Evolutionary conservation across 257 asterid species (phyloP), one percentile per base, ranked within the genome.

Genomic region (Handroanthus guayacan): DNA sequence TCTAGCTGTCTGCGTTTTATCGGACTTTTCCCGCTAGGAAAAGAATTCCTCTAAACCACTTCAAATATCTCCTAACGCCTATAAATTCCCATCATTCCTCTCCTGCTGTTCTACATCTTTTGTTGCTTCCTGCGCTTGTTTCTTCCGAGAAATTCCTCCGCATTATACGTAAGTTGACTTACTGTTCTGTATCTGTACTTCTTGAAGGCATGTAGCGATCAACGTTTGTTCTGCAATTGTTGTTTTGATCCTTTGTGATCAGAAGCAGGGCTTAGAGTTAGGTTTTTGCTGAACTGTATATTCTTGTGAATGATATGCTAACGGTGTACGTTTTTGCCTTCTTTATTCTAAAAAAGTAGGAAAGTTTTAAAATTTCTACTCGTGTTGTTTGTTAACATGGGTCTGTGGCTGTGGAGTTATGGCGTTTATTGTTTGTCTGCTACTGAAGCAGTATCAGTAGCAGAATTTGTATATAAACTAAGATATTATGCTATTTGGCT

Each of bases 211-310:
- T 56, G 62, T 56, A 5, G 1, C 8, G 8, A 56, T 62, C 11
- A 36, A 38, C 39, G 69, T 62, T 37, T 14, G 34, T 62, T 62
- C 37, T 62, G 51, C 3, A 18, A 62, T 5, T 13, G 12, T 8
- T 62, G 31, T 62, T 36, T 62, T 62, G 67, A 36, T 62, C 10
- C 47, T 62, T 62, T 45, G 47, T 62, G 47, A 62, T 62, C 5
- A 9, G 47, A 13, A 34, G 41, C 6, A 25, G 41, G 25, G 38
- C 2, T 62, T 2, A 62, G 25, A 11, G 4, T 62, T 62, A 12
- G 66, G 43, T 17, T 25, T 62, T 55, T 58, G 8, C 4, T 62
- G 45, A 13, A 11, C 18, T 2, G 41, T 62, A 6, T 36, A 34
- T 61, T 31, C 36, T 31, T 25, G 44, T 34, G n/a, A 31, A 14